Evolutionary conservation across 1,284 basidiomycete species (phyloP).

Genomic region (Sanghuangporus sanghuang): DNA sequence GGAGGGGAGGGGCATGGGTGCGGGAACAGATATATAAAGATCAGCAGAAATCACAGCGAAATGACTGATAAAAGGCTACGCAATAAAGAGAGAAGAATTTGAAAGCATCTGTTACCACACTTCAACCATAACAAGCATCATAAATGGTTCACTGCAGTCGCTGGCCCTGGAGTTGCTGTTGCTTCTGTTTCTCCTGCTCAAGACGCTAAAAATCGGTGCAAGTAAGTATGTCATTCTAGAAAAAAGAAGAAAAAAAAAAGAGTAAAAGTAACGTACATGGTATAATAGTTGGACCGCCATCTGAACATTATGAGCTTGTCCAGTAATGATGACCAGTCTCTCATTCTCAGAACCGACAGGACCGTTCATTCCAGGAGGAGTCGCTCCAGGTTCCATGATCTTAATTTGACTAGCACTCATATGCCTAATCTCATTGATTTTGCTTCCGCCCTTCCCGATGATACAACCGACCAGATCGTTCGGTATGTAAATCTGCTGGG

Average conservation of each 20-base stretch:
- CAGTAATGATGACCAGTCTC: constrained; percentile 90
- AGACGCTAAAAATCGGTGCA: constrained; percentile 48
- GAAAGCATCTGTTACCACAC: background rate
- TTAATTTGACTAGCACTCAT: constrained; percentile 95
- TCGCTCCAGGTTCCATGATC: constrained; percentile 97
- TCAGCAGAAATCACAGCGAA: constrained; percentile 10
- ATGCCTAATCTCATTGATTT: constrained; percentile 98
- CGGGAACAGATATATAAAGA: background rate
- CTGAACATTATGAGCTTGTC: constrained; percentile 91
- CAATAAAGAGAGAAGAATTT: background rate
- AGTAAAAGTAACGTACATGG: constrained; percentile 51
- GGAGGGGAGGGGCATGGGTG: background rate
- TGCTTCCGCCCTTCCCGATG: constrained; percentile 97
- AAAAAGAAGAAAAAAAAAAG: background rate
- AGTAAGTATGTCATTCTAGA: constrained; percentile 11
- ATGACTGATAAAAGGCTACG: background rate
- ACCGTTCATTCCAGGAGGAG: constrained; percentile 57
- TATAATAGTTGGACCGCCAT: constrained; percentile 95
- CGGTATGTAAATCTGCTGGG: constrained; percentile 98
- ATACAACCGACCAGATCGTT: constrained; percentile 98
- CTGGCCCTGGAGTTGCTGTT: constrained; percentile 37
- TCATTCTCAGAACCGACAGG: constrained; percentile 77
- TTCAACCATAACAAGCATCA: background rate
- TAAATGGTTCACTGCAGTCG: background rate
- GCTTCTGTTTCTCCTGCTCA: constrained; percentile 86